These are phyloP conservation scores for Cicer bijugum DNA, from an alignment of 306 rosid species.

Conservation along the genomic window DNA sequence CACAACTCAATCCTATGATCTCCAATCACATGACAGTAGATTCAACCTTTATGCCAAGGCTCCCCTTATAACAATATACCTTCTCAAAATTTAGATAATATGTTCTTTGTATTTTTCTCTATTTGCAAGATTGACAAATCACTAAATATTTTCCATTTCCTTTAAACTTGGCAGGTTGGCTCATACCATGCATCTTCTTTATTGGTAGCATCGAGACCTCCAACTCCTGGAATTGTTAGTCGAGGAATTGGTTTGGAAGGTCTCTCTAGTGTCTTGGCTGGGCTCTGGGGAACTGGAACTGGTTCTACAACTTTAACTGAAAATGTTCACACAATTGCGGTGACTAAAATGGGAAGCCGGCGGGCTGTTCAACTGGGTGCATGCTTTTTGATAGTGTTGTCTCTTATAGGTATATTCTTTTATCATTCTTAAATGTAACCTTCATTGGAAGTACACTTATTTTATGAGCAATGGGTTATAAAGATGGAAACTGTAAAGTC, in stretches of 20 bases:
- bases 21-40: constrained; percentile 1
- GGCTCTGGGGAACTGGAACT: constrained; percentile 97
- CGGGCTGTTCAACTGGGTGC: constrained; percentile 96
- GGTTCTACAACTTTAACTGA: constrained; percentile 92
- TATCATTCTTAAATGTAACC: constrained; percentile 25
- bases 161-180: constrained; percentile 72
- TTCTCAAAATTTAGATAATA: constrained; percentile 26
- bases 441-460: not conserved
- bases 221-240: constrained; percentile 92
- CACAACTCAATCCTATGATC: not conserved
- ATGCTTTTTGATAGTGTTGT: constrained; percentile 72
- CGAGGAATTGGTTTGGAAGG: constrained; percentile 99
- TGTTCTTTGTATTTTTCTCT: constrained; percentile 18
- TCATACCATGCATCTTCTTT: constrained; percentile 95
- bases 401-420: constrained; percentile 74
- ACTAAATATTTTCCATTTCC: constrained; percentile 43
- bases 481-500: constrained; percentile 18
- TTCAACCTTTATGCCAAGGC: constrained; percentile 15
- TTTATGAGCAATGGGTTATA: constrained; percentile 15
- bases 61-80: constrained; percentile 19
- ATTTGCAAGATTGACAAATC: constrained; percentile 33
- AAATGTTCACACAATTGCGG: constrained; percentile 96
- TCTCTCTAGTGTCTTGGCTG: constrained; percentile 89
- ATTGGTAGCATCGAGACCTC: constrained; percentile 97
- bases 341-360: constrained; percentile 99